A percentile compares a stretch with the other conserved stretches of the same genome.
These are phyloP conservation scores for Fusarium caatingaense DNA, from an alignment of 2,329 filamentous ascomycete genomes.

Conservation along the genomic window DNA sequence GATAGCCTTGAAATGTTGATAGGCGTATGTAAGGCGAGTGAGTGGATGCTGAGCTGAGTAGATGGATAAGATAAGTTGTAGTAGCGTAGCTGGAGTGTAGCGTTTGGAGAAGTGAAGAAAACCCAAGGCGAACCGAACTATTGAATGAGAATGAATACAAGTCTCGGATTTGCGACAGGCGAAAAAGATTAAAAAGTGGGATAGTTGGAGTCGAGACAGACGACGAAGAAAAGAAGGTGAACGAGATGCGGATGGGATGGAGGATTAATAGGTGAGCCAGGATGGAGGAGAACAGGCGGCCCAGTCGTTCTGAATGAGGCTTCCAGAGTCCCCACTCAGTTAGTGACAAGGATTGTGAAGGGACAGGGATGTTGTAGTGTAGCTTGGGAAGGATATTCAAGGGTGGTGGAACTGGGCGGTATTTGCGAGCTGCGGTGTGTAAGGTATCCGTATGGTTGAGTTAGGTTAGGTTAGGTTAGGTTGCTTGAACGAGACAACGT, in stretches of 20 bases:
- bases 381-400: constrained; percentile 32
- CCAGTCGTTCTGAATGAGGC: constrained; percentile 47
- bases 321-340: constrained; percentile 41
- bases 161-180: constrained; percentile 29
- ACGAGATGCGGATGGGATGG: constrained; percentile 41
- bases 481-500: constrained; percentile 23
- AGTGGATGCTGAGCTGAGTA: constrained; percentile 14
- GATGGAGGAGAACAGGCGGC: constrained; percentile 41
- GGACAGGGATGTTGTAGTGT: constrained; percentile 25
- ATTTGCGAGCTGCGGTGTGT: constrained; percentile 37
- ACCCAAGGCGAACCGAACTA: constrained; percentile 26
- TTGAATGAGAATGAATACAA: constrained; percentile 19
- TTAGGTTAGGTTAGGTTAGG: neutral
- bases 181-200: constrained; percentile 37
- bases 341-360: constrained; percentile 20
- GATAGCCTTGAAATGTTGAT: constrained; percentile 24
- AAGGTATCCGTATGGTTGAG: neutral
- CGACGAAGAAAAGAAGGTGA: constrained; percentile 38
- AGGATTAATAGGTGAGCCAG: constrained; percentile 46
- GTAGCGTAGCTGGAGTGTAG: constrained; percentile 2
- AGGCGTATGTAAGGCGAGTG: constrained; percentile 28
- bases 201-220: constrained; percentile 41
- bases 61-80: constrained; percentile 6
- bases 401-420: constrained; percentile 35
- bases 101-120: constrained; percentile 8